Conservation (phyloP, 2,329 filamentous ascomycete species). For the Cadophora luteo-olivacea region DNA sequence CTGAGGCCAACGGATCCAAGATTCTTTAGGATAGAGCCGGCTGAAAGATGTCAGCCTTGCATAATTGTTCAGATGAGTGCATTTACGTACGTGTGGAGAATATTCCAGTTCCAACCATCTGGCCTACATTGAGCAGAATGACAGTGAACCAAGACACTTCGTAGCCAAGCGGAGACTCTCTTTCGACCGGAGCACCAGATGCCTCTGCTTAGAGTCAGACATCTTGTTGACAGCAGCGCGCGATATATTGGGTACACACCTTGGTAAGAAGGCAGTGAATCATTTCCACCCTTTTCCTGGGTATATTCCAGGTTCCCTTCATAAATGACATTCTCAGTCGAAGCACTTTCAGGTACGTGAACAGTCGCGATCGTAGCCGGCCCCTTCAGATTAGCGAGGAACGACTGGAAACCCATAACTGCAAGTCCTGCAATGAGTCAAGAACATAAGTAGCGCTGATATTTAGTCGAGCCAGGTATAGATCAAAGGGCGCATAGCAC, state of each 20-base stretch:
- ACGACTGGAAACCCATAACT: slow-evolving; percentile 9
- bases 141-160: slow-evolving; percentile 61
- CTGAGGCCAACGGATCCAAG: slow-evolving; percentile 68
- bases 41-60: slow-evolving; percentile 44
- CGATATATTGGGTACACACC: neutral
- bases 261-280: slow-evolving; percentile 46
- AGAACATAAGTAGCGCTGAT: neutral
- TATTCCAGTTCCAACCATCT: slow-evolving; percentile 66
- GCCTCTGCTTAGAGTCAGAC: slow-evolving; percentile 53
- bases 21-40: slow-evolving; percentile 61
- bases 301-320: slow-evolving; percentile 18
- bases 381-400: slow-evolving; percentile 7
- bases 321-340: slow-evolving; percentile 6
- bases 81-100: slow-evolving; percentile 22
- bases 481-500: neutral
- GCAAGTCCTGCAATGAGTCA: neutral
- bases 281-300: slow-evolving; percentile 51
- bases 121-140: slow-evolving; percentile 65
- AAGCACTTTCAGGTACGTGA: neutral
- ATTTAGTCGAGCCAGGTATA: no score
- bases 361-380: slow-evolving; percentile 2
- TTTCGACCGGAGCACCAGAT: slow-evolving; percentile 66
- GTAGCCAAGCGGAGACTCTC: slow-evolving; percentile 63
- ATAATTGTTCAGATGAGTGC: no score
- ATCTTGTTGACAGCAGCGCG: slow-evolving; percentile 35